Evolutionary conservation across 2,329 filamentous ascomycete species (phyloP), one percentile per base, ranked within the genome.

Genomic region (Truncatella angustata): DNA sequence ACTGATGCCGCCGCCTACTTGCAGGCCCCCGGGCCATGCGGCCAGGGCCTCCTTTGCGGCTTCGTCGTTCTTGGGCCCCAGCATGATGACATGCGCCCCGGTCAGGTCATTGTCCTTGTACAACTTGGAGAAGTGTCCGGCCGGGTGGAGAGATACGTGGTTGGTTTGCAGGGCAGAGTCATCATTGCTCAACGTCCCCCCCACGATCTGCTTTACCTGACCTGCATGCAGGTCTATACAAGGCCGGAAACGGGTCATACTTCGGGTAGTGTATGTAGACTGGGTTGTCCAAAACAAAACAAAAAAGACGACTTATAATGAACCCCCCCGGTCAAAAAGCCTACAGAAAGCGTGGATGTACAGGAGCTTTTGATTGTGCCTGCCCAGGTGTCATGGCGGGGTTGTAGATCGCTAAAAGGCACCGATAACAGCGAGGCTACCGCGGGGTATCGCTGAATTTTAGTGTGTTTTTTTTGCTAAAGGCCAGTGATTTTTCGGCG

Each of bases 161-260:
- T 99, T 99, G 44, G 93, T 97, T 73, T 91, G 88, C 52, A 97
- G 80, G 52, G 82, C 78, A 5, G 78, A 69, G 1, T 82, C 81
- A 7, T 79, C 70, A 66, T 81, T 81, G 72, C 88, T 87, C 56
- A 99, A 81, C 2, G 94, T 97, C 54, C 94, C 93, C 61, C 94
- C 94, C 36, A 99, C 92, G 62, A 99, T 99, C 71, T 99, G 94
- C 77, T 99, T 99, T 54, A 99, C 94, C 67, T 93, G 87, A 12
- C 94, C 94, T n/a, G 92, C 87, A 71, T 99, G 94, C 49, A 99
- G 82, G 73, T 99, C 94, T 71, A 99, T 97, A 67, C 94, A 99
- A 18, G 94, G 94, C 35, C 94, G 82, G 67, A 99, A 99, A 61
- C 87, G 85, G 3, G 94, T 97, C 94, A 99, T 96, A 39, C 56